Evolutionary conservation across 139 green algal genomes (phyloP), one percentile per base, ranked within the genome.

Genomic region (Pseudopediastrum boryanum): DNA sequence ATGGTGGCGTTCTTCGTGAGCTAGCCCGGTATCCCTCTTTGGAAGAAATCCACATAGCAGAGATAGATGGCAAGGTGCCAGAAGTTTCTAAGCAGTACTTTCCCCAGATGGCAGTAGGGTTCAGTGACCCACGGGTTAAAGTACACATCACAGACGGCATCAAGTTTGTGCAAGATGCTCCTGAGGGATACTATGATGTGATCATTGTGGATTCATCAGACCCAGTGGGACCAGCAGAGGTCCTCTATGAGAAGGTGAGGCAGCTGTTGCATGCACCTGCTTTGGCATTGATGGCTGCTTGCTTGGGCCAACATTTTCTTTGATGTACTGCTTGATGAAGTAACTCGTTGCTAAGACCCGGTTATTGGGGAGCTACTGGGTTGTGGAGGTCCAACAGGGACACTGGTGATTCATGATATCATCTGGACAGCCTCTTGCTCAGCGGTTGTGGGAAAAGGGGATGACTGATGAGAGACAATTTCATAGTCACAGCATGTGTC

Each of bases 181-280:
- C 62, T 0, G 86, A 92, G 58, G 89, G 84, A 50, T 89, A 71
- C 29, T 99, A 98, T 79, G 97, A 99, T 82, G 88, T 91, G 41
- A 98, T 99, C 85, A 96, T 99, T 56, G 96, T 99, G 3, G 97
- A 99, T 86, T 97, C 92, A 21, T 98, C 94, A 27, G 96, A 99
- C 80, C 96, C 96, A 29, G 91, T 99, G 42, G 96, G 96, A 23
- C 95, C 95, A 27, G 95, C 95, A n/a, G 91, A 96, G 80, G 93
- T 97, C 48, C 88, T 98, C 48, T 98, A 95, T 79, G 82, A 97
- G 64, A 86, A 92, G 89, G 92, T 94, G 67, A 13, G 85, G 56
- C n/a, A 33, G 27, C 4, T 39, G 51, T 25, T 77, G 31, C 41
- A 27, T 38, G 8, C 39, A 44, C 25, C 23, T 25, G 61, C 21